Evolutionary conservation across 2,329 filamentous ascomycete genomes (phyloP).

Genomic region (Periconia sp.): DNA sequence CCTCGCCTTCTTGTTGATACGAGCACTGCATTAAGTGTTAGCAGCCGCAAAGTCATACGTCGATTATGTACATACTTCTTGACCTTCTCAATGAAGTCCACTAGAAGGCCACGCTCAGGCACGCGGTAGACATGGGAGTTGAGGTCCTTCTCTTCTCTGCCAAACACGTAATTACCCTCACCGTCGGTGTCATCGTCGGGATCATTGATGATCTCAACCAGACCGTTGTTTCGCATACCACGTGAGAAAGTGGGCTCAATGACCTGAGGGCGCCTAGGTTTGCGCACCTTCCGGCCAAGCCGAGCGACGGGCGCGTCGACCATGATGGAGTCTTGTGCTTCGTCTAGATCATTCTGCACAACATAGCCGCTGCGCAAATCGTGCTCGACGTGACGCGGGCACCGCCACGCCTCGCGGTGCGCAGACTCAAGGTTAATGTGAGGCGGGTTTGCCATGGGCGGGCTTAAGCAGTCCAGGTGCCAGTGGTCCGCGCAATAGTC

Average conservation of each 20-base stretch:
- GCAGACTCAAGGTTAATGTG: conserved; percentile 56
- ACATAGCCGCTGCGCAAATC: conserved; percentile 59
- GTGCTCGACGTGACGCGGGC: conserved; percentile 84
- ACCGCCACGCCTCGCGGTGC: conserved; percentile 78
- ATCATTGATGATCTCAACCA: conserved; percentile 54
- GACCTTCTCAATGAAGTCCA: conserved; percentile 68
- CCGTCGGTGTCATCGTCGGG: conserved; percentile 50
- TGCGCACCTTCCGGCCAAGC: conserved; percentile 52
- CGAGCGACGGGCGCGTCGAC: conserved; percentile 32
- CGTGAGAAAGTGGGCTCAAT: conserved; percentile 60
- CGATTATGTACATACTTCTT: conserved; percentile 48
- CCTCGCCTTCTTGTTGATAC: conserved; percentile 27
- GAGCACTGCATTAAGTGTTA: conserved; percentile 27
- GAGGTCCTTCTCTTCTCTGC: conserved; percentile 46
- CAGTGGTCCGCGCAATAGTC: conserved; percentile 82
- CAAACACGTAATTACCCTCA: conserved; percentile 51
- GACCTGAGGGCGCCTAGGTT: conserved; percentile 56
- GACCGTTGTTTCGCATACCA: conserved; percentile 63
- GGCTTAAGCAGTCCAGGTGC: conserved; percentile 92
- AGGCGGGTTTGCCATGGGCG: conserved; percentile 80
- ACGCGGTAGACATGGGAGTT: conserved; percentile 51
- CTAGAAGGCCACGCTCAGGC: conserved; percentile 54
- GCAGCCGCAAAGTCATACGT: conserved; percentile 10
- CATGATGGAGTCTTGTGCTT: conserved; percentile 34
- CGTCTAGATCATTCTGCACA: conserved; percentile 41